Conservation (phyloP, 208 protist genomes). For the Leishmania tropica region DNA sequence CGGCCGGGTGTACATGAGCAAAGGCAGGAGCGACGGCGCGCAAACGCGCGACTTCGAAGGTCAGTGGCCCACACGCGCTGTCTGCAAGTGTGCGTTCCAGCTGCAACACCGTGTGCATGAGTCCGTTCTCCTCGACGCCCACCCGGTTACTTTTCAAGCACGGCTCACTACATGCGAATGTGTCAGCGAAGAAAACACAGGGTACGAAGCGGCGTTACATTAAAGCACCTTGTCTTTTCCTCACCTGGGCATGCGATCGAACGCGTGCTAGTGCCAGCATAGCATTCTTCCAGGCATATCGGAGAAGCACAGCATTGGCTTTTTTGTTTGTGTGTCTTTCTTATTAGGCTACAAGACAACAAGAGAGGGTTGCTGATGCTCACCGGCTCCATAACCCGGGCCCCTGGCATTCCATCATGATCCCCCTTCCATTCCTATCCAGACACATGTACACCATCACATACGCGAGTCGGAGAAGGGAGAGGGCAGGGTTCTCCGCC, state of each 20-base stretch:
- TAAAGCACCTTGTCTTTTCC: not conserved
- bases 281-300: not conserved
- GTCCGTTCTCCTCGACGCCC: not conserved
- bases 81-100: not conserved
- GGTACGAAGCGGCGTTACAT: not conserved
- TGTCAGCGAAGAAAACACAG: not conserved
- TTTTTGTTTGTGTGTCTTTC: not conserved
- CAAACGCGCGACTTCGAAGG: not conserved
- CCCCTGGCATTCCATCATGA: not conserved
- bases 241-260: not conserved
- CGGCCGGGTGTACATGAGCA: not conserved
- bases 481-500: not conserved
- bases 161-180: not conserved
- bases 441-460: not conserved
- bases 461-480: not conserved
- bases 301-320: no score
- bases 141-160: not conserved
- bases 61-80: not conserved
- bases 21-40: not conserved
- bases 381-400: not conserved
- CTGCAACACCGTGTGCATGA: not conserved
- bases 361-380: not conserved
- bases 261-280: not conserved
- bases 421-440: not conserved
- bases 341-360: not conserved